A percentile compares a stretch with the other conserved stretches of the same genome.
Evolutionary conservation across 805 yeast genomes (phyloP).

Genomic region (Sungouiozyma ichnusensis): DNA sequence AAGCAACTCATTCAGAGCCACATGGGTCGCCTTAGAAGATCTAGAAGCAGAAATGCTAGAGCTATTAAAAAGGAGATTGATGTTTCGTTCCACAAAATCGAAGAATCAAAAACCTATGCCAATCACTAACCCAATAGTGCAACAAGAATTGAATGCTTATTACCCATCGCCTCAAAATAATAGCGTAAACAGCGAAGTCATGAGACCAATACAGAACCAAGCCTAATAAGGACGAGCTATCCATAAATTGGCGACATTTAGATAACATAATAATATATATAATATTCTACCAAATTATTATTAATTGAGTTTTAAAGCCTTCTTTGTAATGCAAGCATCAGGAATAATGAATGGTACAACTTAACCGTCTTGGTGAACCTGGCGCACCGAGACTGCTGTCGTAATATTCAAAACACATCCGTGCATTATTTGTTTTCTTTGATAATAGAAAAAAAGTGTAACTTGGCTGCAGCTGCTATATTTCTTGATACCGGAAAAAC

Average conservation of each 20-base stretch:
- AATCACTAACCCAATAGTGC: not conserved
- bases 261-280: too few species aligned
- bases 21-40: conserved; percentile 24
- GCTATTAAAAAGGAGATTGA: conserved; percentile 4
- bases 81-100: not conserved
- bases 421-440: too few species aligned
- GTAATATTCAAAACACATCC: not conserved
- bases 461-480: too few species aligned
- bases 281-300: too few species aligned
- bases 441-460: too few species aligned
- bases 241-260: too few species aligned
- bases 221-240: too few species aligned
- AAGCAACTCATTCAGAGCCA: conserved; percentile 25
- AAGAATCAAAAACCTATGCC: not conserved
- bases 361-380: not conserved
- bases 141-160: not conserved
- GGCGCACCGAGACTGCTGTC: not conserved
- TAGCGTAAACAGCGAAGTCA: not conserved
- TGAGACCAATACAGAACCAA: not conserved
- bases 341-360: too few species aligned
- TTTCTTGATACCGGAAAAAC: too few species aligned
- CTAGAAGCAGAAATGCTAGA: conserved; percentile 23
- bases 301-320: too few species aligned
- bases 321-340: too few species aligned
- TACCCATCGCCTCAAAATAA: not conserved